Conservation (phyloP, 2,329 filamentous ascomycete species). For the Diaporthe aspalathi region DNA sequence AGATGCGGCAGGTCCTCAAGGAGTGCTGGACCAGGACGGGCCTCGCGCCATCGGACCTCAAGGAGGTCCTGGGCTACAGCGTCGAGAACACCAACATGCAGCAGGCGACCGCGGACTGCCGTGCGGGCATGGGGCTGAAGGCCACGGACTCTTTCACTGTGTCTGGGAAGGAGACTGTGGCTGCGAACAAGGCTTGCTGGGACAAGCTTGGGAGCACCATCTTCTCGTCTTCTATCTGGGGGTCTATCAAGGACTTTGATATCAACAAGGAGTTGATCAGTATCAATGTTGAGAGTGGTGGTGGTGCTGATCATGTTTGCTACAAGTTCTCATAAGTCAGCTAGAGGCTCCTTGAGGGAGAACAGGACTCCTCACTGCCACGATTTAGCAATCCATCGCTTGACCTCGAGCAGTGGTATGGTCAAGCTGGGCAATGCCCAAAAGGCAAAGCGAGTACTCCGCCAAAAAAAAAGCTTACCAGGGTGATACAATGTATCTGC, state of each 20-base stretch:
- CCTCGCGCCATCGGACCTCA: not conserved
- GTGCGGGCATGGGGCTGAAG: not conserved
- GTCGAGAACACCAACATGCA: conserved; percentile 3
- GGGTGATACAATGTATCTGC: no score
- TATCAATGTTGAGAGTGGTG: not conserved
- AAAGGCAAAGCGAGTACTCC: no score
- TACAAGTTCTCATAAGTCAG: not conserved
- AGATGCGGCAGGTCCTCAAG: conserved; percentile 19
- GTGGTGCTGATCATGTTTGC: not conserved
- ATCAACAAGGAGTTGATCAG: conserved; percentile 6
- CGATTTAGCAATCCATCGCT: no score
- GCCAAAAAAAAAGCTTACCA: no score
- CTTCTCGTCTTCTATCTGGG: not conserved
- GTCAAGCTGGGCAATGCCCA: no score
- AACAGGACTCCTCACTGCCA: no score
- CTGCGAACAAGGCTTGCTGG: not conserved
- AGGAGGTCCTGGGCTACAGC: conserved; percentile 1
- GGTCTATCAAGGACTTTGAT: conserved; percentile 1
- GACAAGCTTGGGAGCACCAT: not conserved
- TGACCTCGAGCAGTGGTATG: no score
- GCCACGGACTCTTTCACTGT: not conserved
- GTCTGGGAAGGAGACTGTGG: not conserved
- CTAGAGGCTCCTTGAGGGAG: accelerated
- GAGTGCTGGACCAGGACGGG: conserved; percentile 3
- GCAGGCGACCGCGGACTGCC: not conserved